Evolutionary conservation across 23 red algal species (phyloP), one percentile per base, ranked within the genome.

Genomic region (Gracilariopsis chorda): DNA sequence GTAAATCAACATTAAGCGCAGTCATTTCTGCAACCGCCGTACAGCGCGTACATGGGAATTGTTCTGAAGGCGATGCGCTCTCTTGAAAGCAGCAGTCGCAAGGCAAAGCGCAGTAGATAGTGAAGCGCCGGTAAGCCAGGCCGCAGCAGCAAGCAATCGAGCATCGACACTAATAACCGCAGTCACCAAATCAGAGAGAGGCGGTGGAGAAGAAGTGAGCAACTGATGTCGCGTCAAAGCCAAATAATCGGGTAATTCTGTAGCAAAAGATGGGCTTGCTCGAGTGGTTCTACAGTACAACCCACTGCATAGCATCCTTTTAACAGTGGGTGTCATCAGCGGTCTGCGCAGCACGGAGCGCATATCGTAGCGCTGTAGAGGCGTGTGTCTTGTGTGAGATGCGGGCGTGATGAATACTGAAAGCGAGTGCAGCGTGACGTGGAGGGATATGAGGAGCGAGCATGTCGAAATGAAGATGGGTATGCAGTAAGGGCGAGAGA

Each of bases 381-480:
- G 88, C 88, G 58, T 68, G 53, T 16, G 33, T 51, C 21, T 11
- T 21, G 63, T 82, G 37, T 16, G 70, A 52, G 27, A 91, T 72
- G 53, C 77, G 88, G 4, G 77, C 74, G 62, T 91, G 88, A 35
- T 59, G 21, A 2, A 75, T 56, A 16, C 46, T 75, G 4, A 91
- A 51, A 10, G 88, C 63, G 29, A 91, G 68, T 27, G 75, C 88
- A 24, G 88, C 88, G 75, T 81, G 63, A 30, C 82, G 88, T 23
- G 77, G 75, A 20, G 63, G 70, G 10, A 73, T 33, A 12, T 70
- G 73, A 25, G 88, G 4, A 7, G 77, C 88, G 48, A 53, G 76
- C 10, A 48, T 80, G 68, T 91, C 88, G 33, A 81, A 91, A 62
- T 91, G 63, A 14, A 73, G 74, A 49, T 91, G 88, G 0, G 61